These are phyloP conservation scores for Pyrenula aspistea DNA, from an alignment of 495 filamentous ascomycete genomes.

Conservation along the genomic window DNA sequence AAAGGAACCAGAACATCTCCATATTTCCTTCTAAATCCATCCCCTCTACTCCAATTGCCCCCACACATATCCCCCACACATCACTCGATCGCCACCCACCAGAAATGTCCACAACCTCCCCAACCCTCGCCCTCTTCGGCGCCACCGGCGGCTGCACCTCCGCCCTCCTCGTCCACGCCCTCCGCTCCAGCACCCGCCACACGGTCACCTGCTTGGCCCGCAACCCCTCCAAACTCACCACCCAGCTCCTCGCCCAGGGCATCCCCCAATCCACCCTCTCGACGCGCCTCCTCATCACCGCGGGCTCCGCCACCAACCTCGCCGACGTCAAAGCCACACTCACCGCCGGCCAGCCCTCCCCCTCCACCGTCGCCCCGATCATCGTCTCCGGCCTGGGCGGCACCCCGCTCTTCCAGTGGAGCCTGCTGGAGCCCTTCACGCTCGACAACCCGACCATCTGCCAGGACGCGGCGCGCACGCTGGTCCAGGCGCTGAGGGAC, in stretches of 20 bases:
- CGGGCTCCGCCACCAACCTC: slow-evolving; percentile 40
- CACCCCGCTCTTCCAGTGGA: slow-evolving; percentile 11
- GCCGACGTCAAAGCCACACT: slow-evolving; percentile 23
- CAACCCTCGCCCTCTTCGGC: slow-evolving; percentile 35
- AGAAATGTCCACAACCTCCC: slow-evolving; percentile 11
- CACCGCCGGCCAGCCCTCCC: slow-evolving; percentile 11
- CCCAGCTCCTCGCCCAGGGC: slow-evolving; percentile 23
- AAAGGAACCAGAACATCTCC: no score
- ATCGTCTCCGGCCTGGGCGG: slow-evolving; percentile 38
- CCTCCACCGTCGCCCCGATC: slow-evolving; percentile 7
- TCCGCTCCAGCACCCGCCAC: slow-evolving; percentile 40
- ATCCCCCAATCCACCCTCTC: slow-evolving; percentile 18
- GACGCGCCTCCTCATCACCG: slow-evolving; percentile 30
- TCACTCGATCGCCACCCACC: slow-evolving; percentile 11
- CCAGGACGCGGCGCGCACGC: slow-evolving; percentile 28
- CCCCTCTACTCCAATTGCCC: no score
- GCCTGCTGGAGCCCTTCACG: slow-evolving; percentile 12
- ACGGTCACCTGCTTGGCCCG: slow-evolving; percentile 41
- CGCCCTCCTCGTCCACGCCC: slow-evolving; percentile 32
- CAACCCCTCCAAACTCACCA: slow-evolving; percentile 46
- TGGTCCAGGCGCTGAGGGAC: slow-evolving; percentile 29
- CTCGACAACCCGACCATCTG: slow-evolving; percentile 48
- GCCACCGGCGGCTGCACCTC: slow-evolving; percentile 37
- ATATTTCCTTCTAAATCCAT: no score
- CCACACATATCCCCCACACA: no score